phyloP scores from a whole-genome alignment of 805 yeast genomes.

The Kockiozyma suomiensis region DNA sequence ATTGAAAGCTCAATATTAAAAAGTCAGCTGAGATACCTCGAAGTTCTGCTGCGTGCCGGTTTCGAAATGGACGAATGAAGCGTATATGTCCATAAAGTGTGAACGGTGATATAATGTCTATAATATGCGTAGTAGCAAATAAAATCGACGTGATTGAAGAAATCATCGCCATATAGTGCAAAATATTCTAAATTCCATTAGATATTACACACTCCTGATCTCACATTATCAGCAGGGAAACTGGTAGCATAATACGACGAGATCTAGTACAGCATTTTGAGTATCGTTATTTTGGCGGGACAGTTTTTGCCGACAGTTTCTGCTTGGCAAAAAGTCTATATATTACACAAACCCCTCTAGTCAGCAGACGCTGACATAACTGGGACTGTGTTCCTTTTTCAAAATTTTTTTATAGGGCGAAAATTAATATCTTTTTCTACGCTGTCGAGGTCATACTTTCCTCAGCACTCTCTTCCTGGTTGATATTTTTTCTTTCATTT shows the following conservation, averaged over 20 bases:
- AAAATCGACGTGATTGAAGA: not conserved
- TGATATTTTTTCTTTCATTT: no score
- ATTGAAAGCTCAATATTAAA: not conserved
- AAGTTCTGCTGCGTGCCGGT: not conserved
- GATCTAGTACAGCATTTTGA: no score
- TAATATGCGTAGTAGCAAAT: not conserved
- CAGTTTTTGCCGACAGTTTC: no score
- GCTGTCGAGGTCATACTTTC: not conserved
- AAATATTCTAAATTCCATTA: not conserved
- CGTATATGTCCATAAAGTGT: conserved; percentile 8
- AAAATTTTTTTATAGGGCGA: not conserved
- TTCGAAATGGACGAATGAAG: not conserved
- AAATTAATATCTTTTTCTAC: not conserved
- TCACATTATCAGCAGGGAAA: no score
- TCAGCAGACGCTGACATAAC: no score
- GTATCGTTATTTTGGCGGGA: no score
- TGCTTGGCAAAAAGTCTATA: not conserved
- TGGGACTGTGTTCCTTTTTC: not conserved
- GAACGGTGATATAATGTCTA: conserved; percentile 8
- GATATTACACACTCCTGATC: no score
- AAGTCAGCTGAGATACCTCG: conserved; percentile 19
- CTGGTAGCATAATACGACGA: no score
- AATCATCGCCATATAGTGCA: not conserved
- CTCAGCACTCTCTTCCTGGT: not conserved
- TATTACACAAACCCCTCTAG: not conserved